Evolutionary conservation across 371 early-diverging fungal genomes (phyloP), one percentile per base, ranked within the genome.

Genomic region (Blakeslea trispora): DNA sequence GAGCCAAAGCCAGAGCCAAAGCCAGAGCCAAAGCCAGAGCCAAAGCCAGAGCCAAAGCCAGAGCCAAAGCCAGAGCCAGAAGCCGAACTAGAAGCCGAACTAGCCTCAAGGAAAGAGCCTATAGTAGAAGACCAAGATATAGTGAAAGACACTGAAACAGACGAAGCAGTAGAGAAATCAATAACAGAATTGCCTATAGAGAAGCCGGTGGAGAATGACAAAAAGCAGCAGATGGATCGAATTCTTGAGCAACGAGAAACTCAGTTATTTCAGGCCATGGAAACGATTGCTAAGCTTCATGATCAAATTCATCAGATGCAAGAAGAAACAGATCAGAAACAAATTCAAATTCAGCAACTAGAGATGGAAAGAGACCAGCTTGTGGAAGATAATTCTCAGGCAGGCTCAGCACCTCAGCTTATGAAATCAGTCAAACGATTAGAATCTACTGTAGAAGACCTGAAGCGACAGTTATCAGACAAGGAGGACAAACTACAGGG

Each of bases 401-500:
- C 55, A 34, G 28, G 46, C 21, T 32, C 51, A 4, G 42, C 60
- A 9, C 32, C 41, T 23, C 56, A 55, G 44, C 56, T 57, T 6
- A 57, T 53, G 31, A 63, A 52, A 19, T 59, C 45, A 9, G 37
- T 63, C 31, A 64, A 68, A 32, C 63, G 70, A n/a, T 41, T 74
- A n/a, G 81, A 81, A 52, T 59, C 57, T 11, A 48, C 64, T 8
- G 55, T 83, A 5, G 82, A 85, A 5, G 82, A 85, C 21, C 67
- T 84, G 9, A 66, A 71, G 28, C 71, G 69, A 21, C 77, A 84
- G 45, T 51, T 89, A 4, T 59, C 72, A 0, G 73, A 74, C 0
- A 86, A 87, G 56, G 86, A 86, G 34, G 87, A 89, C 40, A 79
- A 87, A 51, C 79, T 89, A 37, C 63, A 72, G 40, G 84, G 82